phyloP scores from a whole-genome alignment of 2,329 filamentous ascomycete species.

The Aspergillus fijiensis region DNA sequence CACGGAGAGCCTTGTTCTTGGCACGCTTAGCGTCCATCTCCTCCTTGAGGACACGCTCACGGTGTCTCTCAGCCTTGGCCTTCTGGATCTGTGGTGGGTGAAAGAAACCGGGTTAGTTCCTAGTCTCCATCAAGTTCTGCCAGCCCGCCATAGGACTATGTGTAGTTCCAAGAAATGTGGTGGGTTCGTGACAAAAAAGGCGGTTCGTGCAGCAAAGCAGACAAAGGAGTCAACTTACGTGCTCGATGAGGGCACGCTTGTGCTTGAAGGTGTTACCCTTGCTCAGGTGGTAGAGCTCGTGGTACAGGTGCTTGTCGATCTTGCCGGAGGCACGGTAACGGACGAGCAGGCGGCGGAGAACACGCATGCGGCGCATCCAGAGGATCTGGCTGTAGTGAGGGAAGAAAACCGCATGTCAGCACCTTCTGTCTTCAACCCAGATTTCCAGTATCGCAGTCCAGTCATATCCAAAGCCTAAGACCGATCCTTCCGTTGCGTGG shows the following conservation, averaged over 20 bases:
- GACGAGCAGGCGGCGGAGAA: conserved; percentile 97
- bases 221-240: conserved; percentile 65
- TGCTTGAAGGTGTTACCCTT: conserved; percentile 99
- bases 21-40: conserved; percentile 99
- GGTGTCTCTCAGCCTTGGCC: conserved; percentile 98
- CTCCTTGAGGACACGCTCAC: conserved; percentile 94
- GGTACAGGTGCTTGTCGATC: conserved; percentile 99
- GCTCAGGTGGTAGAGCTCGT: conserved; percentile 99
- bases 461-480: background rate
- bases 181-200: background rate
- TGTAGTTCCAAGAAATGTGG: background rate
- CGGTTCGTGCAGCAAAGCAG: conserved; percentile 10
- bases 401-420: conserved; percentile 18
- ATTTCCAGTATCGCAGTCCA: background rate
- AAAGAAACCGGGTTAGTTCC: conserved; percentile 25
- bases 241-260: conserved; percentile 99
- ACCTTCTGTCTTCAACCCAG: background rate
- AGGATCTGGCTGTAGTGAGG: conserved; percentile 74
- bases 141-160: background rate
- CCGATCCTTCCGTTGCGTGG: background rate
- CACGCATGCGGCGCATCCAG: conserved; percentile 99
- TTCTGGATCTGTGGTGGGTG: conserved; percentile 79
- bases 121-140: background rate
- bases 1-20: conserved; percentile 99
- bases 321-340: conserved; percentile 99